Percentiles rank a stretch among this genome's conserved stretches.
These are phyloP conservation scores for Penicillium bialowiezense DNA, from an alignment of 495 filamentous ascomycete genomes.

Conservation along the genomic window DNA sequence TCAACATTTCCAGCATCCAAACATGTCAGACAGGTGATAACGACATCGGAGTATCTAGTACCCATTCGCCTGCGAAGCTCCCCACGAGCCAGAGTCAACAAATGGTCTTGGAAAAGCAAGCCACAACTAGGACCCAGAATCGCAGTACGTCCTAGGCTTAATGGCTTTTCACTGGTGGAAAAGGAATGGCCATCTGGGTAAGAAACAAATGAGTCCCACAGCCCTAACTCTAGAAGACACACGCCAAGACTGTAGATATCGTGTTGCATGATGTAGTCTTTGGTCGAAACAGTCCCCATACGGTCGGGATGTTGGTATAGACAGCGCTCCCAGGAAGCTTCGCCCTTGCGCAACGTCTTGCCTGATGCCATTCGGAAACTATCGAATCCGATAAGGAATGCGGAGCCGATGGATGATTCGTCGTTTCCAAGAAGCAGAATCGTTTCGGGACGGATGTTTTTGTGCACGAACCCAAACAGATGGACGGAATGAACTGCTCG, in stretches of 20 bases:
- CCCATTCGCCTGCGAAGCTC: conserved; percentile 48
- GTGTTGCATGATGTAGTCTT: conserved; percentile 55
- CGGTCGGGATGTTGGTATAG: conserved; percentile 58
- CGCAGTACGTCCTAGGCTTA: background rate
- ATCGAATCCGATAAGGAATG: conserved; percentile 44
- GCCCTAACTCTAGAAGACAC: conserved; percentile 58
- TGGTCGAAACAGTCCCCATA: conserved; percentile 39
- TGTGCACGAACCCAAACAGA: conserved; percentile 41
- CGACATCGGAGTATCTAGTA: conserved; percentile 43
- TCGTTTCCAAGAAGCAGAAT: conserved; percentile 29
- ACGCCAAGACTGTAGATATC: conserved; percentile 66
- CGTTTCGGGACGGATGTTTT: conserved; percentile 44
- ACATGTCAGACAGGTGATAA: conserved; percentile 53
- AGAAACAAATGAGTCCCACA: conserved; percentile 50
- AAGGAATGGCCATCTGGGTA: background rate
- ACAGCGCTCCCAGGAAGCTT: conserved; percentile 42
- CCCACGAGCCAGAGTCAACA: conserved; percentile 36
- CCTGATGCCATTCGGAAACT: conserved; percentile 40
- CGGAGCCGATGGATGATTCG: conserved; percentile 8
- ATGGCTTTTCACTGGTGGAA: background rate
- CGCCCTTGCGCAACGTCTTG: conserved; percentile 34
- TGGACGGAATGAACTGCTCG: conserved; percentile 41
- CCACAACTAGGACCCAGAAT: conserved; percentile 13
- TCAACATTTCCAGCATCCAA: conserved; percentile 45
- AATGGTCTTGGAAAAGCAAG: conserved; percentile 19